Base-by-base conservation (phyloP, 2,329 filamentous ascomycete species). In the Capronia coronata region DNA sequence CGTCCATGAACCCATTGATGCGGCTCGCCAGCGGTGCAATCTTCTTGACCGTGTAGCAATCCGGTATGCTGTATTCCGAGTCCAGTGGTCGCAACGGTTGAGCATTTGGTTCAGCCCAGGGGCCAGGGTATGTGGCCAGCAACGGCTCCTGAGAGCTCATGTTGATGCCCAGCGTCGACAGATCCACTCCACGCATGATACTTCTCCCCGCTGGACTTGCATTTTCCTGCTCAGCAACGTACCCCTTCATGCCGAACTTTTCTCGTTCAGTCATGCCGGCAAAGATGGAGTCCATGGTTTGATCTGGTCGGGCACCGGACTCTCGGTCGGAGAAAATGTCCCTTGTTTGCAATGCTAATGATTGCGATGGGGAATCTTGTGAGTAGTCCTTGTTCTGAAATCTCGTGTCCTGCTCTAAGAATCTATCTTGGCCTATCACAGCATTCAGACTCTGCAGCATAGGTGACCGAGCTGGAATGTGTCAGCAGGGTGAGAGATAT, bases 11-110 rank as follows among this genome's bases (percentile, higher is more conserved):
- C 47, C 75, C 76, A 2, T 71, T 67, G 57, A 82, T 77, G 51
- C 80, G 78, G 41, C 72, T 70, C 47, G 77, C 73, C 16, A 84
- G 68, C 6, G 77, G 74, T 43, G 82, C 81, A 9, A 84, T 80
- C 59, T 84, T 85, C 48, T 75, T 77, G 8, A 85, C 82, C 9
- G 73, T 79, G 63, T 85, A 85, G 51, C 80, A 83, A 32, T 72
- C 68, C 3, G 82, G 82, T 8, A 84, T 68, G 8, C 71, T 74
- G 64, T 80, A 85, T 54, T 83, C 79, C 16, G 80, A 78, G 59
- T 84, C 77, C 38, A 82, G 68, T 14, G 79, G 58, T 35, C 55
- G 56, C 10, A 57, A 77, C 18, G 78, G 75, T 37, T 74, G 75
- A 54, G 75, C 74, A 59, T 68, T 68, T 19, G 74, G 71, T 38